These are phyloP conservation scores for Lizanozyma gosingica DNA, from an alignment of 1,139 yeast genomes.

Conservation along the genomic window DNA sequence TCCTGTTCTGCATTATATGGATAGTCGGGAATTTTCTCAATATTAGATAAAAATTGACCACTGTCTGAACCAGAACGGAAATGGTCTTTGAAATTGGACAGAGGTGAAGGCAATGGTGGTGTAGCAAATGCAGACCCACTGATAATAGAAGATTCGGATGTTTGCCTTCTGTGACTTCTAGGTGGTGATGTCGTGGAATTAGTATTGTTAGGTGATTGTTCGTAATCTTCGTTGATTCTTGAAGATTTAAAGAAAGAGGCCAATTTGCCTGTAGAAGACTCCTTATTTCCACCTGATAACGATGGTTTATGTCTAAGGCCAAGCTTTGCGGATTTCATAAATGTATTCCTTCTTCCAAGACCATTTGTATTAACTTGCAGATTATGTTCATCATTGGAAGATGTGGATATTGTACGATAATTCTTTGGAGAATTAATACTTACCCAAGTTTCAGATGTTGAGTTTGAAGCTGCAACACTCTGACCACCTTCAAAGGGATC, in stretches of 20 bases:
- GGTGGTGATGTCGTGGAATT: not conserved
- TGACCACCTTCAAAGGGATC: not conserved
- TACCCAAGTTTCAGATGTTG: not conserved
- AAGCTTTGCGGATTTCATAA: conserved; percentile 16
- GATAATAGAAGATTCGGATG: conserved; percentile 7
- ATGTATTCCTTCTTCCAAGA: conserved; percentile 19
- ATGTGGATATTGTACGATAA: not conserved
- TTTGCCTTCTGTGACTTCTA: not conserved
- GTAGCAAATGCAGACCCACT: conserved; percentile 31
- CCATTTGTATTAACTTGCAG: conserved; percentile 3
- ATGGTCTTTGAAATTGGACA: conserved; percentile 13
- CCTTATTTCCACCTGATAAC: conserved; percentile 23
- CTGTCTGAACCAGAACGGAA: conserved; percentile 31
- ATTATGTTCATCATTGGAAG: not conserved
- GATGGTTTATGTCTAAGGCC: conserved; percentile 36
- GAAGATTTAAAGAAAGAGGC: conserved; percentile 21
- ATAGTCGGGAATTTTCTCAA: conserved; percentile 13
- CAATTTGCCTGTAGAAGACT: conserved; percentile 17
- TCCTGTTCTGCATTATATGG: too few species aligned
- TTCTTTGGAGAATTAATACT: not conserved
- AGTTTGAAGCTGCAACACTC: not conserved
- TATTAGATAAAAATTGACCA: conserved; percentile 16
- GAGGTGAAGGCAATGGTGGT: conserved; percentile 34
- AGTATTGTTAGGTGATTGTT: conserved; percentile 2
- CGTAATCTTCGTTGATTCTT: conserved; percentile 10